Base-by-base conservation (phyloP, 441 rosid genomes). In the Aleurites moluccanus region DNA sequence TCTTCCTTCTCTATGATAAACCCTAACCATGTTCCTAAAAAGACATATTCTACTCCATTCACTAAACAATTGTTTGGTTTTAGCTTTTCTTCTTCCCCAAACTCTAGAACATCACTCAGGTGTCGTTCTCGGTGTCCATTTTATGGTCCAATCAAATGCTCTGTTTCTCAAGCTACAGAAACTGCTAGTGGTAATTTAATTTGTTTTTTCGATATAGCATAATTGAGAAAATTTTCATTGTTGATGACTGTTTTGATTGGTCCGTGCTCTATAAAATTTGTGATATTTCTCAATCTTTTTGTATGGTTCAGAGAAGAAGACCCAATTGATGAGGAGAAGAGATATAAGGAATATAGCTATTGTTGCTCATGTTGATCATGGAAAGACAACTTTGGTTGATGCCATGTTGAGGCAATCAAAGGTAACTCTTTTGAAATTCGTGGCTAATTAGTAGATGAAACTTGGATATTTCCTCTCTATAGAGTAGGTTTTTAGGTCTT, bases 321-420 rank as follows among this genome's bases (percentile, higher is more conserved):
- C 80, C 47, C 88, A 81, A 83, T 70, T 92, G 57, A 86, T 75
- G 81, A 88, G 95, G 88, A 90, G 97, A 82, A 66, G 85, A 13
- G 91, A 94, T 75, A 80, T 95, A 81, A 86, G 99, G 89, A 95
- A 93, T 73, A 90, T 93, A 74, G 99, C 99, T 50, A 95, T 93
- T 53, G 97, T 93, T 61, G 99, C 99, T 56, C 99, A 93, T 75
- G 99, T 95, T 60, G 99, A 95, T 84, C 99, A 95, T 73, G 99
- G 98, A 10, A 95, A 95, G 86, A 95, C 99, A 3, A 95, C 99
- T 80, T 80, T 95, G 87, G 98, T 95, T 69, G 99, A 95, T 81
- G 85, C 99, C 35, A 92, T 95, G 99, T 86, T 95, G 75, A 88
- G 77, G 85, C 99, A 95, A 83, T 86, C 99, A 35, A 92, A 94